phyloP scores from a whole-genome alignment of 345 rosid species.

The Corymbia maculata region DNA sequence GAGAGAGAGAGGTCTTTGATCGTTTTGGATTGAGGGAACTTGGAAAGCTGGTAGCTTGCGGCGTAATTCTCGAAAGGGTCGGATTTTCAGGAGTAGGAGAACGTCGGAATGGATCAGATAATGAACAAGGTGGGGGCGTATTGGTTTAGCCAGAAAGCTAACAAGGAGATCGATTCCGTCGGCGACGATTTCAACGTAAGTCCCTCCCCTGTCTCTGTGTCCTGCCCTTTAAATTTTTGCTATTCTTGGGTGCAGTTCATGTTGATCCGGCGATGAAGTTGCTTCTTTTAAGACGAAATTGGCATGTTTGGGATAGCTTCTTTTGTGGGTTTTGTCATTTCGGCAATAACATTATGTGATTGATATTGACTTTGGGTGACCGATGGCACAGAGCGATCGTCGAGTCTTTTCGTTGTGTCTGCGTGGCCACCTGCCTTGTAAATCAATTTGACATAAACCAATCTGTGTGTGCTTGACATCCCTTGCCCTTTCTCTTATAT shows the following conservation, averaged over 20 bases:
- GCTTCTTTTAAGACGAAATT: neutral
- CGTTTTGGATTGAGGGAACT: neutral
- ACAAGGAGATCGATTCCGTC: slow-evolving; percentile 75
- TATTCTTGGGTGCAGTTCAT: neutral
- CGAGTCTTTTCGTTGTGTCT: neutral
- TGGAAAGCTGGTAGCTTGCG: neutral
- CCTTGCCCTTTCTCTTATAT: neutral
- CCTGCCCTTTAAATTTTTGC: neutral
- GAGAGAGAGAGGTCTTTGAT: neutral
- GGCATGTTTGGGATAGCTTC: neutral
- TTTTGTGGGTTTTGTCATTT: neutral
- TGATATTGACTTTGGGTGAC: neutral
- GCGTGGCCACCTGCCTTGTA: neutral
- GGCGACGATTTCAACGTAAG: slow-evolving; percentile 76
- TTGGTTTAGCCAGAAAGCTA: slow-evolving; percentile 68
- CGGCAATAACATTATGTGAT: neutral
- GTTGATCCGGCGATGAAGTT: neutral
- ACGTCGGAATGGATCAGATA: slow-evolving; percentile 63
- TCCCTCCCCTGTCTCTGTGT: neutral
- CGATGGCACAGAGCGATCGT: neutral
- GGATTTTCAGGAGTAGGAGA: neutral
- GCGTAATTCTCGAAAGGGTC: neutral
- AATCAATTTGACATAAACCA: neutral
- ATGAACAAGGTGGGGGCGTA: slow-evolving; percentile 85
- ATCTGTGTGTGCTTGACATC: neutral